Base-by-base conservation (phyloP, 208 protist genomes). In the Polymyxa betae region DNA sequence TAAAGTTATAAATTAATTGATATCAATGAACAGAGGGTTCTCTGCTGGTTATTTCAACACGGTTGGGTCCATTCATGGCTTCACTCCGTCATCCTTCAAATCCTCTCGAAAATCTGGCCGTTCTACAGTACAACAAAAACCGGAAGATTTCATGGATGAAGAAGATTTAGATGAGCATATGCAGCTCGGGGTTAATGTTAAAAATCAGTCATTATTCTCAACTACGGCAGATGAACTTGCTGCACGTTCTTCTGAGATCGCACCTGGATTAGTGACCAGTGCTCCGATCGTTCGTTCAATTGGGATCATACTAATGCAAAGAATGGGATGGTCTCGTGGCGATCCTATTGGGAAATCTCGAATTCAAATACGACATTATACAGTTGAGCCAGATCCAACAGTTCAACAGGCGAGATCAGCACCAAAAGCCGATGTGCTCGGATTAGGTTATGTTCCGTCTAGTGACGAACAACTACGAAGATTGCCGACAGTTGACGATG, bases 81-180 rank as follows among this genome's bases (percentile, higher is more conserved):
- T 82, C n/a, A 82, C 72, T 43, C 72, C 72, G n/a, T 5, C 72
- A 5, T 38, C 16, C 12, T 82, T 82, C n/a, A 20, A 5, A 20
- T 82, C 72, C 5, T 82, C 72, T 5, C 72, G 72, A 5, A 5
- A n/a, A 43, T 20, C 72, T 5, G 16, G 10, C 40, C 5, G 16
- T 5, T 5, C 16, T 12, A 82, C 72, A 20, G 35, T 38, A 43
- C 5, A 43, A 20, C 72, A 82, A 43, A 5, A n/a, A 5, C 72
- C 72, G 5, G 72, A 82, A n/a, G 72, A 82, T n/a, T 82, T 82
- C 72, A 82, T 82, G 72, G 72, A 82, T n/a, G 72, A 82, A 35
- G 72, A 82, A n/a, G 72, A 82, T 43, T n/a, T 5, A 35, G 5
- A 20, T 20, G 72, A 82, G 72, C 72, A 82, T 35, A n/a, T 35